These are phyloP conservation scores for Thelonectria olida DNA, from an alignment of 2,329 filamentous ascomycete species.

Conservation along the genomic window DNA sequence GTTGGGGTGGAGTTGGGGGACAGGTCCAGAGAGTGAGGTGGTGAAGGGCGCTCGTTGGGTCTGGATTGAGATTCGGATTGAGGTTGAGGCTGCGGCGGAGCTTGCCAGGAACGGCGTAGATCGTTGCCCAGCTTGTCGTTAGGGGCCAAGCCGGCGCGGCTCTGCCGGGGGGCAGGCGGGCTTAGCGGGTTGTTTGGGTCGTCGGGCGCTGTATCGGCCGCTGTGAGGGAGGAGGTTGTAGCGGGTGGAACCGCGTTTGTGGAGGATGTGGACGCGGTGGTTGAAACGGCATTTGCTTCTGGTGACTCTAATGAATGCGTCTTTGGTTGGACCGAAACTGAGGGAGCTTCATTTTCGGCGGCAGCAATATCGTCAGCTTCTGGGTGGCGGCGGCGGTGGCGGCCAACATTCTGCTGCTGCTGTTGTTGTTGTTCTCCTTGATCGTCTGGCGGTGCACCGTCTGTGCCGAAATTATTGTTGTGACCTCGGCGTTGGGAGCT, in stretches of 20 bases:
- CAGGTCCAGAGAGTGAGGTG: constrained; percentile 30
- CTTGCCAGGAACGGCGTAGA: constrained; percentile 29
- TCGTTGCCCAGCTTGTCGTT: constrained; percentile 35
- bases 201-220: constrained; percentile 19
- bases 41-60: constrained; percentile 30
- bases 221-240: constrained; percentile 25
- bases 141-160: constrained; percentile 34
- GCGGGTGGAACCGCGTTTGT: constrained; percentile 32
- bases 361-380: not conserved
- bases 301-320: not conserved
- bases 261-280: not conserved
- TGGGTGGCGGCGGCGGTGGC: not conserved
- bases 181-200: constrained; percentile 34
- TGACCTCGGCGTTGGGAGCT: not conserved
- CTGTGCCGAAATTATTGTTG: not conserved
- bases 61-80: constrained; percentile 34
- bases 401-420: not conserved
- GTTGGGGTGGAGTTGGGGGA: constrained; percentile 31
- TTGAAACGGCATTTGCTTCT: constrained; percentile 12
- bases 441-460: not conserved
- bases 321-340: not conserved
- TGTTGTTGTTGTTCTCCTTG: not conserved
- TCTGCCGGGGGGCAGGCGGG: constrained; percentile 32
- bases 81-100: constrained; percentile 25
- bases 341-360: not conserved